Evolutionary conservation across 768 basidiomycete species (phyloP), one percentile per base, ranked within the genome.

Genomic region (Naematelia aurantialba): DNA sequence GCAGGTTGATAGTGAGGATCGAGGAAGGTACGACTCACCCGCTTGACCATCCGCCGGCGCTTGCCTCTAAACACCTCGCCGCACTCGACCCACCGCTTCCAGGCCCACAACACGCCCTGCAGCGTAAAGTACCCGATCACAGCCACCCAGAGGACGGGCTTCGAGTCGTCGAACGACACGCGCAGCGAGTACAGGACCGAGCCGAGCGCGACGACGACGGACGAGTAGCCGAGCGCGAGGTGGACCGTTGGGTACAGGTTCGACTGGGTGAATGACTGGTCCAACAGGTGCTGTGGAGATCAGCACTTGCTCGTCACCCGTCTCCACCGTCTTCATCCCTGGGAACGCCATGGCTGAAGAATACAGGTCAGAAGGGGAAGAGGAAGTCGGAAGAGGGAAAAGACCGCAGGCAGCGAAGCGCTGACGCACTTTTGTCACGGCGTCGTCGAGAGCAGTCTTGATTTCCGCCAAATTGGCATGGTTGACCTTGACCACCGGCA

Each of bases 211-310:
- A 93, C 82, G 59, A 91, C 82, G 48, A 91, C 88, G 61, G 87
- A 84, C 14, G 86, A 79, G 88, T 91, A 97, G 26, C 94, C 94
- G 12, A 97, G 81, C 0, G 80, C 85, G 45, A 98, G 83, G 50
- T 89, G 85, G 11, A 96, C 85, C 71, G 96, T 92, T 1, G 89
- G 91, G 67, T 97, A 91, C 45, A 84, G 80, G 76, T 93, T 83
- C 34, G 85, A 90, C 73, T 89, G 88, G 60, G 87, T 89, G 81
- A 92, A 97, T 39, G 90, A 63, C 34, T 68, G 68, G 30, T 59
- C 51, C 42, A 54, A 21, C 47, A 67, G 70, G 59, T 61, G 60
- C 67, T 64, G 53, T 4, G 22, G 12, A 26, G 22, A 27, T 50
- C 42, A 54, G 27, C n/a, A 24, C 21, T 21, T 8, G 46, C n/a